These are phyloP conservation scores for Paracorniculantispora psalliotae DNA, from an alignment of 2,329 filamentous ascomycete species.

Conservation along the genomic window DNA sequence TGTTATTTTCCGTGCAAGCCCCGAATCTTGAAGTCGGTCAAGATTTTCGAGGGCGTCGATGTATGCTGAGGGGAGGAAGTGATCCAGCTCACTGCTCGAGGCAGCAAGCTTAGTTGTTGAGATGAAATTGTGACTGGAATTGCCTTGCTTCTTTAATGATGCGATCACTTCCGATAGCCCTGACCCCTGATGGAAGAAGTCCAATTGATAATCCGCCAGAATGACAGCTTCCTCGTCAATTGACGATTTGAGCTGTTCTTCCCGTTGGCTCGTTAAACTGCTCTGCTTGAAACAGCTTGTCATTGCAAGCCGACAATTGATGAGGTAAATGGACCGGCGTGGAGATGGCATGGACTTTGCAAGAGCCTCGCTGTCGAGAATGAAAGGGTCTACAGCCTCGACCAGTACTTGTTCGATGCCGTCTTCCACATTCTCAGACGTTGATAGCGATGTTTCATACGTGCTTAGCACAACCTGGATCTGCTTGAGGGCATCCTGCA, in stretches of 20 bases:
- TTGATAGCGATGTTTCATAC: conserved; percentile 74
- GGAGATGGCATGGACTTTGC: conserved; percentile 56
- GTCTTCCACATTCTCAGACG: conserved; percentile 52
- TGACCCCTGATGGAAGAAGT: conserved; percentile 69
- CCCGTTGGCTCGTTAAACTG: conserved; percentile 57
- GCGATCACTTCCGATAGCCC: conserved; percentile 62
- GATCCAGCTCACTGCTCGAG: conserved; percentile 74
- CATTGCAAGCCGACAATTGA: conserved; percentile 65
- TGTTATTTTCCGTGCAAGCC: conserved; percentile 68
- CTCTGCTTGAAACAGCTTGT: conserved; percentile 52
- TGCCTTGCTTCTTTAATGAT: conserved; percentile 24
- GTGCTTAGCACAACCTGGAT: conserved; percentile 76
- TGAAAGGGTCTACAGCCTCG: conserved; percentile 81
- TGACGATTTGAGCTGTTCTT: conserved; percentile 50
- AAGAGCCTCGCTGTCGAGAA: conserved; percentile 68
- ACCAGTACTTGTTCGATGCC: conserved; percentile 71
- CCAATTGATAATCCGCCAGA: conserved; percentile 63
- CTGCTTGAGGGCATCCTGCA: conserved; percentile 74
- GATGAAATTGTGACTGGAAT: conserved; percentile 26
- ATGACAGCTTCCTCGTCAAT: conserved; percentile 51
- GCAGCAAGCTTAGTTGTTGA: conserved; percentile 53
- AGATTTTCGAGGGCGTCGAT: conserved; percentile 88
- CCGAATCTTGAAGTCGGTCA: conserved; percentile 65
- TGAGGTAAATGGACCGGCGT: conserved; percentile 60
- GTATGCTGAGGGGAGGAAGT: conserved; percentile 86